A percentile compares a stretch with the other conserved stretches of the same genome.
These are phyloP conservation scores for Echinochloa phyllopogon DNA, from an alignment of 176 grass and related monocot species.

Conservation along the genomic window DNA sequence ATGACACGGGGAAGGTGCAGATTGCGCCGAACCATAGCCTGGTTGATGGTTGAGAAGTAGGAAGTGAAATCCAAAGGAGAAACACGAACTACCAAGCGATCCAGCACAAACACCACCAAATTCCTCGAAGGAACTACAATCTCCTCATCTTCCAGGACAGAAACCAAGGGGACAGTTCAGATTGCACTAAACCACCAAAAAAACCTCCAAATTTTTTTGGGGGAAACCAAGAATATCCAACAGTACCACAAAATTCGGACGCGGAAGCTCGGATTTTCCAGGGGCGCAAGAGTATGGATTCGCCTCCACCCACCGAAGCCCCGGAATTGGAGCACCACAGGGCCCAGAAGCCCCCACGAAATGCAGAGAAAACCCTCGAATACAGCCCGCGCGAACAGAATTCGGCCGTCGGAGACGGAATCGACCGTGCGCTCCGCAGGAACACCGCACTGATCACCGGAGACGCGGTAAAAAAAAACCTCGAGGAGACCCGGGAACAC, in stretches of 20 bases:
- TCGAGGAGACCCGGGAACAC: not conserved
- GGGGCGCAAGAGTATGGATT: not conserved
- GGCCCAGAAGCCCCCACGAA: not conserved
- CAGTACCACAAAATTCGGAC: not conserved
- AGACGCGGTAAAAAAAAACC: not conserved
- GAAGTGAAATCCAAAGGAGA: not conserved
- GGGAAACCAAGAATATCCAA: not conserved
- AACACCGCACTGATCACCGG: not conserved
- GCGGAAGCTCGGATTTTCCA: not conserved
- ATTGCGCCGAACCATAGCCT: not conserved
- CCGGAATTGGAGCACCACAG: not conserved
- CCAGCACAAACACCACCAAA: constrained; percentile 1
- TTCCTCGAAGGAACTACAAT: not conserved
- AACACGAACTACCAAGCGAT: not conserved
- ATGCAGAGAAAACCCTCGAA: not conserved
- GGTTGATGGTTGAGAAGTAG: not conserved
- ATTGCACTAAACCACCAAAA: not conserved
- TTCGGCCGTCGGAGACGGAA: not conserved
- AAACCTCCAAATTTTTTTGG: not conserved
- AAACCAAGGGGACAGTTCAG: not conserved
- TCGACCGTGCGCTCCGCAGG: not conserved
- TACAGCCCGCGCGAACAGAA: not conserved
- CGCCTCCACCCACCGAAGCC: not conserved
- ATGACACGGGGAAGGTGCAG: not conserved
- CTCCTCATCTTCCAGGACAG: not conserved